Evolutionary conservation across 441 rosid species (phyloP).

Genomic region (Croton laevigatus): DNA sequence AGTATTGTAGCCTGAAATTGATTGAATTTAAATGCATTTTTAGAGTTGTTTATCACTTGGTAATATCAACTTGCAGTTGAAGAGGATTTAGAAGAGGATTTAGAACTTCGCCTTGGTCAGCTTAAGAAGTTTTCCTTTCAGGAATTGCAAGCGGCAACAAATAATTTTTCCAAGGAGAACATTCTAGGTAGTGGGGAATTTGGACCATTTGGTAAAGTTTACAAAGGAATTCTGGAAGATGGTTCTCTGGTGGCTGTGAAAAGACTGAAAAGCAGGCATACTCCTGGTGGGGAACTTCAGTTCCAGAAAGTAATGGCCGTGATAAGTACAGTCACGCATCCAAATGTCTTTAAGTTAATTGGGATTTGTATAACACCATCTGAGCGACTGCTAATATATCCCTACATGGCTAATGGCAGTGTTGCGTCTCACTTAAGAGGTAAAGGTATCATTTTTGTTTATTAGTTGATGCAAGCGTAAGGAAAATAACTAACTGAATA

Average conservation of each 20-base stretch:
- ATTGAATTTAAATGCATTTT: background rate
- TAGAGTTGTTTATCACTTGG: background rate
- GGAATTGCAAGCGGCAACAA: constrained; percentile 77
- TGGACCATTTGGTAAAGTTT: constrained; percentile 56
- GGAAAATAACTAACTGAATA: too few relatives aligned
- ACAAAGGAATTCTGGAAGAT: constrained; percentile 72
- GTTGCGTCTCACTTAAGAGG: constrained; percentile 49
- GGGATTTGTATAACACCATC: constrained; percentile 49
- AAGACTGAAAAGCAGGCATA: constrained; percentile 68
- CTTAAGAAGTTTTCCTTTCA: constrained; percentile 70
- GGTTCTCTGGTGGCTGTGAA: constrained; percentile 75
- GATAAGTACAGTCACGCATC: constrained; percentile 74
- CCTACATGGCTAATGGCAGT: constrained; percentile 54
- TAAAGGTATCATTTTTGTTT: background rate
- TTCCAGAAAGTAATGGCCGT: constrained; percentile 76
- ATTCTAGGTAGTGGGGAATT: constrained; percentile 73
- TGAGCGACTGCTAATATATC: constrained; percentile 52
- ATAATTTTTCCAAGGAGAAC: constrained; percentile 66
- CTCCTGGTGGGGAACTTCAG: constrained; percentile 77
- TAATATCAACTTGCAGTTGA: constrained; percentile 45
- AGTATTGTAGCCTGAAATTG: background rate
- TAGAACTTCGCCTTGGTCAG: constrained; percentile 66
- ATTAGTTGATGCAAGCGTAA: background rate
- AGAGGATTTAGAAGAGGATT: constrained; percentile 76
- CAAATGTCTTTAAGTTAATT: constrained; percentile 45